Base-by-base conservation (phyloP, 2,329 filamentous ascomycete species). In the Aureobasidium leucospermi region DNA sequence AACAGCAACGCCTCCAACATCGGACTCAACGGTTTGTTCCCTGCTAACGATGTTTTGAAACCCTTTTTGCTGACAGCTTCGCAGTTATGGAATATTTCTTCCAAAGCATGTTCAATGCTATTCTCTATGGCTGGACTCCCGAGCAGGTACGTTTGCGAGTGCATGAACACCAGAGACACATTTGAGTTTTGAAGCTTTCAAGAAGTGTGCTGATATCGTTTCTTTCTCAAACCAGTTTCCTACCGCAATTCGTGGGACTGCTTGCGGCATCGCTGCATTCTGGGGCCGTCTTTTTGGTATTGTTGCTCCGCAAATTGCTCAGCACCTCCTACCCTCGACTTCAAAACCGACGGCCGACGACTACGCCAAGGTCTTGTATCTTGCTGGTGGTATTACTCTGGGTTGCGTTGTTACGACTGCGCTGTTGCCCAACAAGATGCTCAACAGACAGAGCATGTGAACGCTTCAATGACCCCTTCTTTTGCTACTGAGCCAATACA, bases 271-370 rank as follows among this genome's bases (percentile, higher is more conserved):
- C 8, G 80, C 81, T 1, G 80, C 79, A 61, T 85, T 84, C 65
- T 84, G 80, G 81, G 82, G 82, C 1, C 69, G 82, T 2, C 56
- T 85, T 28, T 82, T 82, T 63, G 79, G 80, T 9, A 84, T 85
- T 48, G 75, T 85, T 13, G 81, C 79, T 41, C 82, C 82, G 0
- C 65, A 84, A 43, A 81, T 82, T 59, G 81, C 80, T 4, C 77
- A 81, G 63, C 71, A 78, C n/a, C 67, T 70, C 4, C 47, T 71
- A 28, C 69, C 69, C 0, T 41, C 56, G 7, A 61, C 42, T 6
- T 60, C 62, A 1, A 39, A 60, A 13, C 61, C 60, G 28, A 60
- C 65, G 16, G 43, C 64, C 42, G 64, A 65, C 13, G 63, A 75
- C 41, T 67, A 79, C 6, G 81, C 83, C 60, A 74, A 72, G 4